phyloP scores from a whole-genome alignment of 805 yeast species.

The Cyberlindnera mississippiensis region DNA sequence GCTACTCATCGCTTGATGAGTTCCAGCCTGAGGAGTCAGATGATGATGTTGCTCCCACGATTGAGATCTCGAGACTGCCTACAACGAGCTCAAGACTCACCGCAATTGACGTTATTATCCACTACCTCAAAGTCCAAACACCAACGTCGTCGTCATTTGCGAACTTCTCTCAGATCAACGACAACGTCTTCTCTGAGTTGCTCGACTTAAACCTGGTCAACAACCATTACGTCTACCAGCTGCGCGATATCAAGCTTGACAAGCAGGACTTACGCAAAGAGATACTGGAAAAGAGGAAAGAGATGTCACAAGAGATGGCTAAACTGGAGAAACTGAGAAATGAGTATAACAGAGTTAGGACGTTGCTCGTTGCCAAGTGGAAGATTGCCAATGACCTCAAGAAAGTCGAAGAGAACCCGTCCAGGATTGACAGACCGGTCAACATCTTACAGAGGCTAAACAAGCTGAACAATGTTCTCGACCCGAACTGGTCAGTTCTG shows the following conservation, averaged over 20 bases:
- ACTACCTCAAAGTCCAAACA: constrained; percentile 8
- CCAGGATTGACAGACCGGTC: background rate
- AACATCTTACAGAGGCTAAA: constrained; percentile 24
- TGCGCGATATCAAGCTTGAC: constrained; percentile 26
- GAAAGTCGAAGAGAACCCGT: background rate
- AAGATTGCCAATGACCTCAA: constrained; percentile 13
- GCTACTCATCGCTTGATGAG: constrained; percentile 8
- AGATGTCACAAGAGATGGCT: constrained; percentile 24
- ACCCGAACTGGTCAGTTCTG: constrained; percentile 23
- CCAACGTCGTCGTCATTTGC: constrained; percentile 8
- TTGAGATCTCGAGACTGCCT: constrained; percentile 27
- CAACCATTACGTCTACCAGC: constrained; percentile 29
- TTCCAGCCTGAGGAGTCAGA: constrained; percentile 5
- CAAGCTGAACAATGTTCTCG: constrained; percentile 27
- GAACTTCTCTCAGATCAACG: constrained; percentile 24
- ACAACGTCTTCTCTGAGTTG: constrained; percentile 29
- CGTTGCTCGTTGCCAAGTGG: constrained; percentile 18
- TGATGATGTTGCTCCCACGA: constrained; percentile 7
- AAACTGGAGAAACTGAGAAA: constrained; percentile 25
- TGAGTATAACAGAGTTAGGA: constrained; percentile 24
- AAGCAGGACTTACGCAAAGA: constrained; percentile 30
- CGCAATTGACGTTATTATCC: constrained; percentile 19
- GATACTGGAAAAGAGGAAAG: constrained; percentile 29
- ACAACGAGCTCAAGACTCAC: constrained; percentile 20
- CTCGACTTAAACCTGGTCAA: constrained; percentile 36